Conservation (phyloP, 495 filamentous ascomycete species). For the Tuber indicum region DNA sequence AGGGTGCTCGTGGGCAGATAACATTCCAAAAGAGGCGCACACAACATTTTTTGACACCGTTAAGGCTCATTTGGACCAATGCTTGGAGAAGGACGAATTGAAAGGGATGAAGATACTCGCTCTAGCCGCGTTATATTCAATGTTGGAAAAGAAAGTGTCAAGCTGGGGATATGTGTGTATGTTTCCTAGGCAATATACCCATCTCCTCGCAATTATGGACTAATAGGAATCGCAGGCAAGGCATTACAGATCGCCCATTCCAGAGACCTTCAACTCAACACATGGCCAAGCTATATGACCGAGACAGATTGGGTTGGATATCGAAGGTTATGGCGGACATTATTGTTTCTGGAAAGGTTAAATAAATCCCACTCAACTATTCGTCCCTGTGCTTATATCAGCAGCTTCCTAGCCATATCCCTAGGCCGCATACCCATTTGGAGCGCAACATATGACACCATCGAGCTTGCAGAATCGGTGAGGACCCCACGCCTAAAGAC, state of each 20-base stretch:
- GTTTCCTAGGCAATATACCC: neutral
- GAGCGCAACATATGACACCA: slow-evolving; percentile 5
- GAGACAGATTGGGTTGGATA: slow-evolving; percentile 7
- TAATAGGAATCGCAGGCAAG: slow-evolving; percentile 3
- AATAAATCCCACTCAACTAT: neutral
- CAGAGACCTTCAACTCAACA: slow-evolving; percentile 7
- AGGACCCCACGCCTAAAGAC: neutral
- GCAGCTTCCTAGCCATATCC: slow-evolving; percentile 14
- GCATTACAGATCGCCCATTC: slow-evolving; percentile 13
- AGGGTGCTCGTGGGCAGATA: slow-evolving; percentile 12
- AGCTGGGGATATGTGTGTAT: slow-evolving; percentile 18
- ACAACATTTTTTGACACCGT: slow-evolving; percentile 12
- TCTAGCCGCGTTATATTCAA: slow-evolving; percentile 11
- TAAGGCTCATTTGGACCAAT: slow-evolving; percentile 11
- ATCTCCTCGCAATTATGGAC: neutral
- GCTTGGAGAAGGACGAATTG: slow-evolving; percentile 14
- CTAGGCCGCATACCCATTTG: slow-evolving; percentile 17
- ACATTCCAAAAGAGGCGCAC: slow-evolving; percentile 7
- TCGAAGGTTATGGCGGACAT: slow-evolving; percentile 20
- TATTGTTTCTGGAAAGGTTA: slow-evolving; percentile 18
- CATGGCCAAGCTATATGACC: slow-evolving; percentile 6
- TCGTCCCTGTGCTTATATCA: neutral
- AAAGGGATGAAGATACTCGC: slow-evolving; percentile 17
- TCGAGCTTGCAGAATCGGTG: slow-evolving; percentile 15
- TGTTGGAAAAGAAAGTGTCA: slow-evolving; percentile 11